Percentiles rank a stretch among this genome's conserved stretches.
Evolutionary conservation across 441 rosid species (phyloP).

Genomic region (Biscutella laevigata): DNA sequence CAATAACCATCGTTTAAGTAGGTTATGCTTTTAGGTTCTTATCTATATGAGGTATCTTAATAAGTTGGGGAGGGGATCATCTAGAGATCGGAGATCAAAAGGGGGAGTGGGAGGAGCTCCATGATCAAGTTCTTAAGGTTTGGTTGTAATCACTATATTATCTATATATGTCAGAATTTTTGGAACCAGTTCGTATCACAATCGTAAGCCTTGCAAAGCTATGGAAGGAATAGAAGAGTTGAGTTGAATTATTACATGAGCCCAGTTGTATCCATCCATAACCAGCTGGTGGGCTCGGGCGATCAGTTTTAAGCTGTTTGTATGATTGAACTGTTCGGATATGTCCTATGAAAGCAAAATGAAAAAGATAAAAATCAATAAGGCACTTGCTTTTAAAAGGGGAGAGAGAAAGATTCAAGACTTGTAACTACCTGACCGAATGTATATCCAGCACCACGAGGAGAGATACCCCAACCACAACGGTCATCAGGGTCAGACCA

Average conservation of each 20-base stretch:
- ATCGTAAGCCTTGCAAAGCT: constrained; percentile 5
- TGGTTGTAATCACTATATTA: too few relatives aligned
- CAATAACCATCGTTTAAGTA: too few relatives aligned
- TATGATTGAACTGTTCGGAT: constrained; percentile 88
- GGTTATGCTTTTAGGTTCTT: too few relatives aligned
- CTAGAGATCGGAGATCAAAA: too few relatives aligned
- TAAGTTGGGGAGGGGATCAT: too few relatives aligned
- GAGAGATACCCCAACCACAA: constrained; percentile 97
- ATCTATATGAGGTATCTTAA: too few relatives aligned
- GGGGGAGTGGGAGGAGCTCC: too few relatives aligned
- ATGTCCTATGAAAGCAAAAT: constrained; percentile 46
- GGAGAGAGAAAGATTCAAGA: not conserved
- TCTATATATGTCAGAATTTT: too few relatives aligned
- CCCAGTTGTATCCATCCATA: constrained; percentile 97
- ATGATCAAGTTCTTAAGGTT: too few relatives aligned
- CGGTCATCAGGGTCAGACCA: constrained; percentile 98
- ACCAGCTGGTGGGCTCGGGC: constrained; percentile 95
- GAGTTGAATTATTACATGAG: constrained; percentile 47
- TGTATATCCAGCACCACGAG: constrained; percentile 97
- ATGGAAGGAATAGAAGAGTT: not conserved
- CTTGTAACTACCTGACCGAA: constrained; percentile 43
- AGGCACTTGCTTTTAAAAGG: not conserved
- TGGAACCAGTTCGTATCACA: too few relatives aligned
- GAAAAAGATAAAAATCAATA: not conserved
- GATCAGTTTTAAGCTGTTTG: constrained; percentile 77